Conservation (phyloP, 345 rosid genomes). For the Eucalyptus pauciflora region DNA sequence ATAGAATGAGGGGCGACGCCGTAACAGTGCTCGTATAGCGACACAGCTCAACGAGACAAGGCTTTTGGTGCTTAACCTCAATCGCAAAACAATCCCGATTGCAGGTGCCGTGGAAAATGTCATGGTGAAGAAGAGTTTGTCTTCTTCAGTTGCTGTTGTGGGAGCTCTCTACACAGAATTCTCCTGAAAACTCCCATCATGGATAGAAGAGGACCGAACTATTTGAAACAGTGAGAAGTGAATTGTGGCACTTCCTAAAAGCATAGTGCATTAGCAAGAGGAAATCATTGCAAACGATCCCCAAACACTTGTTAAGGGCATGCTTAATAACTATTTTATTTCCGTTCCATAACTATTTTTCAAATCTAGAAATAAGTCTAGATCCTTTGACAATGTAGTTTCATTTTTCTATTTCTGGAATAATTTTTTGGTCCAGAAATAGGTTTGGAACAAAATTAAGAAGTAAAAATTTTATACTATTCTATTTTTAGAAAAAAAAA, state of each 20-base stretch:
- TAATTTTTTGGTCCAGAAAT: too few species aligned
- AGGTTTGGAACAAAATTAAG: too few species aligned
- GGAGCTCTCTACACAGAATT: neutral
- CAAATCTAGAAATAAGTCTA: too few species aligned
- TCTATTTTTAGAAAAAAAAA: too few species aligned
- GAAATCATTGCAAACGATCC: neutral
- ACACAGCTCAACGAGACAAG: neutral
- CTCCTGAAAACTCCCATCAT: neutral
- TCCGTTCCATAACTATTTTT: too few species aligned
- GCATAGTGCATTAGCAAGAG: neutral
- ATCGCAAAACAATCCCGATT: neutral
- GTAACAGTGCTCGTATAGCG: accelerated
- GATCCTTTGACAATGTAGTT: too few species aligned
- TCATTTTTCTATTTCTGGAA: too few species aligned
- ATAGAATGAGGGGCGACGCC: neutral
- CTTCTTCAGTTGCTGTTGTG: neutral
- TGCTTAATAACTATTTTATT: too few species aligned
- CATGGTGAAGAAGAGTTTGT: neutral
- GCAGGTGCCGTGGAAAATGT: neutral
- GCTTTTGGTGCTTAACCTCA: neutral
- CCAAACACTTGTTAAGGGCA: neutral
- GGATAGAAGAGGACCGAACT: neutral
- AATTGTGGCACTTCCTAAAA: neutral
- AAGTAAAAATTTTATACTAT: accelerated
- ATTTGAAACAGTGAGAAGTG: neutral